Evolutionary conservation across 345 rosid species (phyloP), one percentile per base, ranked within the genome.

Genomic region (Nasturtium officinale): DNA sequence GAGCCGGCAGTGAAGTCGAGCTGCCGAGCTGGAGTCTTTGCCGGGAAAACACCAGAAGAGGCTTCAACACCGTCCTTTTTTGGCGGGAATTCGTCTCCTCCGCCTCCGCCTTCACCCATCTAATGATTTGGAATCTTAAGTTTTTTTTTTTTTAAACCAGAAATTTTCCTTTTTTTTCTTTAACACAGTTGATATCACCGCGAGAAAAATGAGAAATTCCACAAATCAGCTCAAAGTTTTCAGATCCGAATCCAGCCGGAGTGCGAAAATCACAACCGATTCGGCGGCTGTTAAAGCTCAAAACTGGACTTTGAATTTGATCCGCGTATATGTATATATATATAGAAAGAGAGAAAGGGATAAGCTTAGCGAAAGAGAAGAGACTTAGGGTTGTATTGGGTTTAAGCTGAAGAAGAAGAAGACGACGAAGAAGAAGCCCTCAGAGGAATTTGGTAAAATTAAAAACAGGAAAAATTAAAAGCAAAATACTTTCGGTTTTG

Each of bases 1-100:
- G 77, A 79, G 65, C 76, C 75, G 32, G 78, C 85, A 38, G 97
- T 88, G 83, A 95, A 95, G 87, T 91, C 96, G 59, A 95, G 96
- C 82, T 95, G 99, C 85, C 98, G 71, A 0, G 94, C 99, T 4
- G 88, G 87, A 82, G 82, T 89, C 87, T 85, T 89, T 11, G 84
- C 75, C 65, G 92, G 90, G n/a, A 82, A 69, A 61, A 56, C 71
- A 45, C 62, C 45, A 58, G 62, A 33, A 29, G 56, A 77, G 64
- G 67, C 61, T 13, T 85, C 87, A 46, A 85, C 69, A 76, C 80
- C 87, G 45, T 52, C 63, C 79, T 82, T 89, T 77, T 83, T 82
- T 72, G 90, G 87, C 86, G 90, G 89, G 90, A 86, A 82, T 73
- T 86, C 88, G 38, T 82, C 78, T 79, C 78, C 96, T 72, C 85